Conservation (phyloP, 768 basidiomycete genomes). For the Auricularia heimuer region DNA sequence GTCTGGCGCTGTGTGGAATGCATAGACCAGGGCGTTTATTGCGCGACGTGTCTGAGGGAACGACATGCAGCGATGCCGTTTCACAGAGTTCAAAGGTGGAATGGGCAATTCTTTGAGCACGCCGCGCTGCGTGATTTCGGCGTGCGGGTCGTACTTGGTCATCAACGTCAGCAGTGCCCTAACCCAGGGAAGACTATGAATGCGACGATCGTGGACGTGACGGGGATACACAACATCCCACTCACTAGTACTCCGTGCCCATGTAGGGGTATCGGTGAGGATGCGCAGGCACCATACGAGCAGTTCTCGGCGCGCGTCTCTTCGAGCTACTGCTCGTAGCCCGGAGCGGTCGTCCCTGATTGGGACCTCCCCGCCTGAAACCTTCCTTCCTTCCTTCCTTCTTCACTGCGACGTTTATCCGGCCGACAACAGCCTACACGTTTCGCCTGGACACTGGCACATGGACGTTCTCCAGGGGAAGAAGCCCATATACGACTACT, state of each 20-base stretch:
- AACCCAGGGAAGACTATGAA: background rate
- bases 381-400: no score
- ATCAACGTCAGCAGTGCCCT: background rate
- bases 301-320: slow-evolving; percentile 1
- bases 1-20: background rate
- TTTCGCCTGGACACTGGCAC: slow-evolving; percentile 2
- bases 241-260: background rate
- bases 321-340: background rate
- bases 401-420: background rate
- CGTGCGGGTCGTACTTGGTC: background rate
- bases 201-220: background rate
- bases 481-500: slow-evolving; percentile 5
- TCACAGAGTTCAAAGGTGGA: background rate
- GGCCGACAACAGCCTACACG: background rate
- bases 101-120: background rate
- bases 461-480: slow-evolving; percentile 5
- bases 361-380: no score
- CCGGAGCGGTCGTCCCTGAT: no score
- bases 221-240: background rate
- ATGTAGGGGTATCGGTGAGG: background rate
- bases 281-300: background rate
- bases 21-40: background rate
- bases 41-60: background rate
- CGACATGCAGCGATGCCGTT: background rate
- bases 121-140: background rate